These are phyloP conservation scores for Fusarium brevicatenulatum DNA, from an alignment of 2,329 filamentous ascomycete species.

Conservation along the genomic window DNA sequence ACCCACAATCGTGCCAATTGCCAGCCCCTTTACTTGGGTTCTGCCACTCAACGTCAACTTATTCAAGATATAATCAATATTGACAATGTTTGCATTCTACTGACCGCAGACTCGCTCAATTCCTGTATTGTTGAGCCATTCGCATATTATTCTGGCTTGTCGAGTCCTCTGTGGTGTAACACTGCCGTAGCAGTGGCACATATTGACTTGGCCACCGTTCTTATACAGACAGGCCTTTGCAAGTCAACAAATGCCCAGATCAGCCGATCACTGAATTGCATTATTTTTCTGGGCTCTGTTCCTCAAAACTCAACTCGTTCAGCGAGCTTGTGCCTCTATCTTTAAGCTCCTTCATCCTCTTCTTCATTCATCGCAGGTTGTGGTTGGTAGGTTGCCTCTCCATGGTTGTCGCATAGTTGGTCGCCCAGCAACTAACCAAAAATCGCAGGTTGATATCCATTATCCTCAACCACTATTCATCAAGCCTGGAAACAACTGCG, in stretches of 20 bases:
- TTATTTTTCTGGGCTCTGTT: too few species aligned
- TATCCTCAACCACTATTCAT: conserved; percentile 1
- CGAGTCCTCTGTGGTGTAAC: not conserved
- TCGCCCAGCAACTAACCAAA: conserved; percentile 34
- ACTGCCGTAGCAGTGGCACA: not conserved
- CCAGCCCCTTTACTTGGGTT: conserved; percentile 42
- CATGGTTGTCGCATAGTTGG: conserved; percentile 4
- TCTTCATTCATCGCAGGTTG: not conserved
- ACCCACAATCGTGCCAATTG: not conserved
- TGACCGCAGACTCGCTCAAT: too few species aligned
- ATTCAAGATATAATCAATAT: not conserved
- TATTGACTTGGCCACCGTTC: not conserved
- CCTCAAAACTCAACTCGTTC: not conserved
- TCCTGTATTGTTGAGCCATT: not conserved
- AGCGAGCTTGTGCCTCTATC: not conserved
- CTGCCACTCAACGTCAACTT: not conserved
- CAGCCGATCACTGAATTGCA: not conserved
- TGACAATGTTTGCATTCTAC: not conserved
- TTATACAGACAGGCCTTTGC: not conserved
- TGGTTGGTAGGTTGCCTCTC: not conserved
- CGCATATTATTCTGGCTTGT: not conserved
- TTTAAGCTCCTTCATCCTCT: not conserved
- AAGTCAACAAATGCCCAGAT: conserved; percentile 22
- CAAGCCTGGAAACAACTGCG: not conserved
- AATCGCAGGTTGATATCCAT: not conserved